A percentile compares a stretch with the other conserved stretches of the same genome.
Evolutionary conservation across 352 stramenopile species (phyloP).

Genomic region (Phytophthora sp.): DNA sequence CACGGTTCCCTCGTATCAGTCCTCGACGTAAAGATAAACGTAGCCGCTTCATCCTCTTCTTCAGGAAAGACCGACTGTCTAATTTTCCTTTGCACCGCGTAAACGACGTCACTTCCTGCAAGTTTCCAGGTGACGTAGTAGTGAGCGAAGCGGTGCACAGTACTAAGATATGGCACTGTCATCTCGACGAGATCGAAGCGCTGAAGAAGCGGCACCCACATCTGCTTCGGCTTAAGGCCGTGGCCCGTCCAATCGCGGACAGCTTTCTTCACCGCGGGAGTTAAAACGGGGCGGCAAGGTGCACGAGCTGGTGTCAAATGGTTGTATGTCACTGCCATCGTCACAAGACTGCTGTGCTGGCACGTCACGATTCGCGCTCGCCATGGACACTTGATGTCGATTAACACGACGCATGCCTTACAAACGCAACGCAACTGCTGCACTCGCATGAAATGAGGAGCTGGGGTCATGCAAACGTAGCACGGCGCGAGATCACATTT

Average conservation of each 20-base stretch:
- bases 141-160: too few species aligned
- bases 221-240: too few species aligned
- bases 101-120: too few species aligned
- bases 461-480: background rate
- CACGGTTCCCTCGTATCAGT: background rate
- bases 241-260: too few species aligned
- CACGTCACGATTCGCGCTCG: background rate
- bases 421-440: background rate
- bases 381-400: background rate
- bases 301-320: background rate
- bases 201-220: too few species aligned
- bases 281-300: background rate
- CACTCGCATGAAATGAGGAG: background rate
- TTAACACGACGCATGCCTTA: background rate
- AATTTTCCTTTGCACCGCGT: too few species aligned
- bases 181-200: too few species aligned
- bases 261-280: background rate
- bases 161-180: too few species aligned
- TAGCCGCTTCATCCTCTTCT: background rate
- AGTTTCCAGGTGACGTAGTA: too few species aligned
- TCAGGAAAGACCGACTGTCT: too few species aligned
- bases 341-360: background rate
- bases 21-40: background rate
- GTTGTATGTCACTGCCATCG: background rate
- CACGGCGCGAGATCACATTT: background rate